Evolutionary conservation across 164 flowering plant species (phyloP), one percentile per base, ranked within the genome.

Genomic region (Annona squamosa): DNA sequence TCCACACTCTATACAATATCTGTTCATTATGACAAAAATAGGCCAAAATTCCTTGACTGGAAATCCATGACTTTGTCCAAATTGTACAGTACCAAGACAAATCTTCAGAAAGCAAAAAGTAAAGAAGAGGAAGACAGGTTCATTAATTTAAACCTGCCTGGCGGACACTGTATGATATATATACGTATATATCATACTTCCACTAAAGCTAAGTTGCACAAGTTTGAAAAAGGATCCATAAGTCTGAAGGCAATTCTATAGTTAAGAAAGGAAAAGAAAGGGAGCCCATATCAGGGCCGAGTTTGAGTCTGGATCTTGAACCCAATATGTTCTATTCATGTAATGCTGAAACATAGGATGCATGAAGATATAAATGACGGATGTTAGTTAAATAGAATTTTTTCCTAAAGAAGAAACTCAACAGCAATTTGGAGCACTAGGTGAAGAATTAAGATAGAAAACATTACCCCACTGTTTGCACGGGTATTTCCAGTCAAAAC

Each of bases 401-500:
- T 56, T 16, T 16, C 16, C 61, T 56, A 56, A 68, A 68, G 46
- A 68, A 45, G 4, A 48, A 68, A 68, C 37, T 64, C 67, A 17
- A 66, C 13, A 66, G 43, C 13, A 66, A 42, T 52, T 9, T 3
- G 17, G 13, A 9, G 59, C 59, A 52, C 13, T 13, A 52, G 10
- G 18, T 66, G 26, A 76, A 4, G 48, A 73, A 48, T 19, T 63
- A 64, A 61, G 57, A 66, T 46, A 61, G 63, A 78, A 82, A 83
- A 78, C 41, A 41, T 86, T 88, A 92, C 95, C 97, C 97, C 97
- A 90, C 95, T 90, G 86, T 68, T 78, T 75, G 69, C 73, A 26
- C 37, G 37, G 37, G 79, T 48, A 71, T 19, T 61, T 72, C 75
- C 70, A 76, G 77, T 68, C 73, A 76, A 44, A 73, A 67, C 77